Base-by-base conservation (phyloP, 805 yeast genomes). In the Candida lessepsii region DNA sequence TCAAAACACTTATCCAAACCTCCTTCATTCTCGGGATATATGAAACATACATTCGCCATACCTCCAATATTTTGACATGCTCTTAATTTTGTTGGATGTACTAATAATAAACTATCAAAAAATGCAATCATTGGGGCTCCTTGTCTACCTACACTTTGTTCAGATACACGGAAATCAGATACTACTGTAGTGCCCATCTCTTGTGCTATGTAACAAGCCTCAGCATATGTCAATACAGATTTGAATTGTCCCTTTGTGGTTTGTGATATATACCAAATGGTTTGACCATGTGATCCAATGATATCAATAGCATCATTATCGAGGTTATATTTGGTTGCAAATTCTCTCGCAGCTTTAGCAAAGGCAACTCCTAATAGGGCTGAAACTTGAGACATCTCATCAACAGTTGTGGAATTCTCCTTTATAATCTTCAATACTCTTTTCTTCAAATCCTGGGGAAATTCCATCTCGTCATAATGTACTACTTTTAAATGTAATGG, bases 61-160 rank as follows among this genome's bases (percentile, higher is more conserved):
- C 61, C 61, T 13, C 61, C 61, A 32, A 56, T 55, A 34, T 56
- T 56, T 32, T 54, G 58, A 36, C 54, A 45, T 4, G 49, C 51
- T 17, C 55, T 42, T 29, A 47, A 31, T 38, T 50, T 51, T 5
- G 49, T 47, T 5, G 50, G 49, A 34, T 52, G 53, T 9, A 36
- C 42, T n/a, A 56, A 44, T 16, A 53, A 37, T 19, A 48, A 42
- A 13, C 53, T 51, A 28, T 56, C 61, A 26, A 56, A 48, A 41
- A 55, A 56, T 1, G 53, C 58, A 27, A 47, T 42, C 44, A 55
- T 45, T 5, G 59, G 58, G 9, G 60, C 60, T 14, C 59, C 60
- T 34, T 53, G 58, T 37, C 60, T 40, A 20, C 60, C 60, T 6
- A 50, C 58, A 39, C 51, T 46, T 34, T 47, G 51, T 26, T 56